Conservation (phyloP, 2,329 filamentous ascomycete genomes). For the Paracamarosporium sp. region DNA sequence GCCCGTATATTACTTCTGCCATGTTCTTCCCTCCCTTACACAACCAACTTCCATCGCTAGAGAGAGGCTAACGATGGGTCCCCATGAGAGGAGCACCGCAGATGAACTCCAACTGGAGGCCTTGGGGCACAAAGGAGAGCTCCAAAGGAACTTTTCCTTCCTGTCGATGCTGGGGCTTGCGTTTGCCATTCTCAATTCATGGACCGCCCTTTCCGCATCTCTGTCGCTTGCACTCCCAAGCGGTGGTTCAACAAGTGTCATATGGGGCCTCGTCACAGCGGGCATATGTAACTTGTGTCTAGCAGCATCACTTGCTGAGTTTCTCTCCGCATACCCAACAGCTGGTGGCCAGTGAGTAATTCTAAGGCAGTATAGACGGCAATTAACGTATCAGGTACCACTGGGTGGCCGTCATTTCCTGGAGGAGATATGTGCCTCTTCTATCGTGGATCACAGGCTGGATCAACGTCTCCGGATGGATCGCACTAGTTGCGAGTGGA, state of each 20-base stretch:
- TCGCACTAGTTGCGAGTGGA: constrained; percentile 69
- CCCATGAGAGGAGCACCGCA: constrained; percentile 21
- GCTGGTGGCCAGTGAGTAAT: constrained; percentile 42
- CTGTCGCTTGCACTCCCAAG: constrained; percentile 69
- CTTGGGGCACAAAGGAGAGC: constrained; percentile 64
- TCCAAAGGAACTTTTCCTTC: constrained; percentile 64
- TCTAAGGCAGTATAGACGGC: constrained; percentile 24
- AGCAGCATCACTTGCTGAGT: constrained; percentile 73
- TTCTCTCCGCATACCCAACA: constrained; percentile 69
- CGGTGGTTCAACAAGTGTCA: constrained; percentile 72
- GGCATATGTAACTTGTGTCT: constrained; percentile 72
- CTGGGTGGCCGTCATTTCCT: constrained; percentile 72
- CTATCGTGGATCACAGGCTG: constrained; percentile 76
- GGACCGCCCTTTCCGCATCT: constrained; percentile 67
- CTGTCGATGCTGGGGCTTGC: constrained; percentile 68
- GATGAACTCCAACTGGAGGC: constrained; percentile 45
- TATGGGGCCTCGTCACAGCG: constrained; percentile 70
- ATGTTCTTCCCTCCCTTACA: neutral
- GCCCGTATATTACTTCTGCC: neutral
- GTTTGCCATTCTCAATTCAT: constrained; percentile 69
- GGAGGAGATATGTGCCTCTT: constrained; percentile 65
- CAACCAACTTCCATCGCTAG: neutral
- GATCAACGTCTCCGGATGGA: constrained; percentile 77
- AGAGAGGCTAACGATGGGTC: constrained; percentile 25
- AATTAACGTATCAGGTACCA: constrained; percentile 61